phyloP scores from a whole-genome alignment of 768 basidiomycete species.

The Rhodotorula taiwanensis region DNA sequence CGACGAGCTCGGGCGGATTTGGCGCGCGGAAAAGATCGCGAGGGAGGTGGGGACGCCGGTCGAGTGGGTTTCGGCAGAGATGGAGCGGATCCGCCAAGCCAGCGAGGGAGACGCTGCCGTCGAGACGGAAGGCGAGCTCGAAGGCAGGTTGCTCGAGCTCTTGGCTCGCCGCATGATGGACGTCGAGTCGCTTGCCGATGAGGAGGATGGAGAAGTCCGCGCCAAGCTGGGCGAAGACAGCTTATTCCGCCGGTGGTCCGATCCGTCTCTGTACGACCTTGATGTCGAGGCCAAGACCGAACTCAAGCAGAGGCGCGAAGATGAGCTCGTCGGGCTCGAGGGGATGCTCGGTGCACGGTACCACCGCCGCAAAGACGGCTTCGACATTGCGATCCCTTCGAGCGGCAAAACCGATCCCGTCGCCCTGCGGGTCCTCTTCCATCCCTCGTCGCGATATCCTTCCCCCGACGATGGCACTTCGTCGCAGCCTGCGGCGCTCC shows the following conservation, averaged over 20 bases:
- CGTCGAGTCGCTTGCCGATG: neutral
- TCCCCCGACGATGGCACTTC: too few species aligned
- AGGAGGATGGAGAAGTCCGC: neutral
- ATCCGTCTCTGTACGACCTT: neutral
- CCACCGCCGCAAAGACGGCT: conserved; percentile 37
- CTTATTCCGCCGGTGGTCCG: neutral
- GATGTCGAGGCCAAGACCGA: conserved; percentile 38
- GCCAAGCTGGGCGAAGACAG: conserved; percentile 13
- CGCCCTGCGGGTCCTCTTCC: conserved; percentile 58
- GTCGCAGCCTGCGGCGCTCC: conserved; percentile 48
- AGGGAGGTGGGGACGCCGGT: conserved; percentile 33
- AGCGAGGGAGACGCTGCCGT: neutral
- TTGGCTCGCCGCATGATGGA: conserved; percentile 1
- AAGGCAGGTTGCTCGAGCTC: conserved; percentile 3
- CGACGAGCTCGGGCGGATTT: conserved; percentile 35
- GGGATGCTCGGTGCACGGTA: conserved; percentile 44
- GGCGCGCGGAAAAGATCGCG: conserved; percentile 36
- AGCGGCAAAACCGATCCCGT: conserved; percentile 47
- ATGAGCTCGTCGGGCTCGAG: conserved; percentile 36
- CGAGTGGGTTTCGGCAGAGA: conserved; percentile 16
- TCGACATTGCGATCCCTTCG: conserved; percentile 39
- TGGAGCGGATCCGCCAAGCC: conserved; percentile 4
- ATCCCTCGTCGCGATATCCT: conserved; percentile 46
- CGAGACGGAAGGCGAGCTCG: neutral
- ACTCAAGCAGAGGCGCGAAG: conserved; percentile 36